phyloP scores from a whole-genome alignment of 768 basidiomycete species.

The Hypholoma sublateritium region DNA sequence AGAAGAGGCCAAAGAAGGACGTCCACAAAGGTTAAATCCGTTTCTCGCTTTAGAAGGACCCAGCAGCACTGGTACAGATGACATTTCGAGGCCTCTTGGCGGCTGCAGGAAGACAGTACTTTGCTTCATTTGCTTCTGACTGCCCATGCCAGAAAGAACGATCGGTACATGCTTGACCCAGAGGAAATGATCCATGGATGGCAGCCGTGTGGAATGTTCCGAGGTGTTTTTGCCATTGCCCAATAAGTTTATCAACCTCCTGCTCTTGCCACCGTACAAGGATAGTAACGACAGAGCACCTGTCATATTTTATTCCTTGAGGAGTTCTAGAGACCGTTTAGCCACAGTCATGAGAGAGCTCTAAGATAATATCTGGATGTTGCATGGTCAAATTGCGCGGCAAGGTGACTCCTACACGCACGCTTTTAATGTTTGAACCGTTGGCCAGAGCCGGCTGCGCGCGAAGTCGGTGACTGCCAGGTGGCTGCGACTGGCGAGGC shows the following conservation, averaged over 20 bases:
- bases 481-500: no score
- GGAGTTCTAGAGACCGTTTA: no score
- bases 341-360: no score
- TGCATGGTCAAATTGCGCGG: no score
- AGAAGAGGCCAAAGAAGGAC: not conserved
- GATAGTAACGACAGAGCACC: not conserved
- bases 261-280: not conserved
- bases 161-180: constrained; percentile 5
- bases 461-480: no score
- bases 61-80: not conserved
- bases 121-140: not conserved
- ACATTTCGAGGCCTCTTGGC: constrained; percentile 4
- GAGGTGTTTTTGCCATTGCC: constrained; percentile 5
- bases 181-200: not conserved
- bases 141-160: not conserved
- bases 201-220: not conserved
- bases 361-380: no score
- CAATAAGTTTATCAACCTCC: not conserved
- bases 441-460: not conserved
- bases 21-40: not conserved
- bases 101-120: not conserved
- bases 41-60: constrained; percentile 1
- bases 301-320: not conserved
- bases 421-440: not conserved
- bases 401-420: not conserved